Evolutionary conservation across 164 flowering plant genomes (phyloP).

Genomic region (Echeveria elegans): DNA sequence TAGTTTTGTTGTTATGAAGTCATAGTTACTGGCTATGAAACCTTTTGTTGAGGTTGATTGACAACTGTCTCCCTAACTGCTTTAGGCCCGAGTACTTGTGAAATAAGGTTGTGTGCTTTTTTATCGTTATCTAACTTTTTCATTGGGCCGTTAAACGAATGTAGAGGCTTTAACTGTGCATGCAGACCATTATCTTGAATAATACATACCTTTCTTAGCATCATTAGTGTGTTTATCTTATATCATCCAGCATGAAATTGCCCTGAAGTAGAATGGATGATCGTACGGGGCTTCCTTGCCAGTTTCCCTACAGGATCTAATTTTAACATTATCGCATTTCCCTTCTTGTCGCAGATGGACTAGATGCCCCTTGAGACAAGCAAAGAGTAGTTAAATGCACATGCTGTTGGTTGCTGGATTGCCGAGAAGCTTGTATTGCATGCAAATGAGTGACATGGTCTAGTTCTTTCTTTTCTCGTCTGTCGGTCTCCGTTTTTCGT

Average conservation of each 20-base stretch:
- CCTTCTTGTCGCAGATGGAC: background rate
- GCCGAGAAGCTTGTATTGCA: background rate
- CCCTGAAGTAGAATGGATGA: background rate
- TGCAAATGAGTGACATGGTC: background rate
- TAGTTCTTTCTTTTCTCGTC: background rate
- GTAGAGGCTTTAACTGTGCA: background rate
- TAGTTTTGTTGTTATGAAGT: background rate
- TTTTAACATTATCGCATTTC: too few species aligned
- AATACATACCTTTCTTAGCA: background rate
- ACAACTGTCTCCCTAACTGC: too few species aligned
- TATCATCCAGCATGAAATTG: background rate
- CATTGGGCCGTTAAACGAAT: background rate
- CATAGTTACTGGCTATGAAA: background rate
- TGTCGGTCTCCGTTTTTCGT: background rate
- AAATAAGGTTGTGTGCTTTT: background rate
- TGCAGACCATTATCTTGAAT: background rate
- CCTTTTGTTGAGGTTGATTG: background rate
- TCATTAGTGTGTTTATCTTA: background rate
- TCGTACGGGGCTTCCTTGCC: too few species aligned
- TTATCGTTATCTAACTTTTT: background rate
- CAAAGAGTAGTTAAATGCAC: background rate
- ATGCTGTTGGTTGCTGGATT: background rate
- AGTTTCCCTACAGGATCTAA: too few species aligned
- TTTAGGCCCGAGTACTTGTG: too few species aligned
- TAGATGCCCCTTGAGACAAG: background rate